These are phyloP conservation scores for Corylus heterophylla DNA, from an alignment of 306 rosid genomes.

Conservation along the genomic window DNA sequence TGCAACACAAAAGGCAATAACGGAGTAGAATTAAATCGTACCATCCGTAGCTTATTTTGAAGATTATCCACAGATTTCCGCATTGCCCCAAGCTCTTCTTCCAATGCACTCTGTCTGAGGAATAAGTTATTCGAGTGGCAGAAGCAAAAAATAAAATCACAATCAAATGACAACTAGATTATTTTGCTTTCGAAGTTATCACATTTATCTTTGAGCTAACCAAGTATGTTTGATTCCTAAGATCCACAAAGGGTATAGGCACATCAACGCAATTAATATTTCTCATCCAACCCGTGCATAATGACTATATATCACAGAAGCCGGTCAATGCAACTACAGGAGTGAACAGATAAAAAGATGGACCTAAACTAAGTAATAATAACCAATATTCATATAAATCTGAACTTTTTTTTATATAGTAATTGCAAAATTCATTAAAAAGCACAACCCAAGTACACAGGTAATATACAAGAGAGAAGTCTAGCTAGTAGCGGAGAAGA, in stretches of 20 bases:
- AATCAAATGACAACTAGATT: slow-evolving; percentile 17
- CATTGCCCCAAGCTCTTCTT: slow-evolving; percentile 69
- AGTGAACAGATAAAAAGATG: neutral
- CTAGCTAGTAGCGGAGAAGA: too few relatives aligned
- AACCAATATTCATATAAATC: neutral
- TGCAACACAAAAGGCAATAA: neutral
- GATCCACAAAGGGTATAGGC: neutral
- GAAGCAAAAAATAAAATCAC: slow-evolving; percentile 36
- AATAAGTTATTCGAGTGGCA: slow-evolving; percentile 66
- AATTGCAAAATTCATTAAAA: too few relatives aligned
- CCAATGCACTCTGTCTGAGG: slow-evolving; percentile 99
- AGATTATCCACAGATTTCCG: slow-evolving; percentile 64
- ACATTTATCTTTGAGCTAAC: neutral
- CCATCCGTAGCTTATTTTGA: slow-evolving; percentile 80
- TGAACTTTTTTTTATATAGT: neutral
- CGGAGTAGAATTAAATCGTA: slow-evolving; percentile 41
- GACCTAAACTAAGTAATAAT: neutral
- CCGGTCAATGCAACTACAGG: neutral
- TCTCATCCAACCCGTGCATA: neutral
- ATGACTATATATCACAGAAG: neutral
- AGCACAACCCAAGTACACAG: too few relatives aligned
- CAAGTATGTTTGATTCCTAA: slow-evolving; percentile 5
- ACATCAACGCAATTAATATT: neutral
- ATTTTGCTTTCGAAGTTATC: neutral
- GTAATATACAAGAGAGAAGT: too few relatives aligned